phyloP scores from a whole-genome alignment of 192 early-diverging fungal genomes.

The Gonapodya prolifera region DNA sequence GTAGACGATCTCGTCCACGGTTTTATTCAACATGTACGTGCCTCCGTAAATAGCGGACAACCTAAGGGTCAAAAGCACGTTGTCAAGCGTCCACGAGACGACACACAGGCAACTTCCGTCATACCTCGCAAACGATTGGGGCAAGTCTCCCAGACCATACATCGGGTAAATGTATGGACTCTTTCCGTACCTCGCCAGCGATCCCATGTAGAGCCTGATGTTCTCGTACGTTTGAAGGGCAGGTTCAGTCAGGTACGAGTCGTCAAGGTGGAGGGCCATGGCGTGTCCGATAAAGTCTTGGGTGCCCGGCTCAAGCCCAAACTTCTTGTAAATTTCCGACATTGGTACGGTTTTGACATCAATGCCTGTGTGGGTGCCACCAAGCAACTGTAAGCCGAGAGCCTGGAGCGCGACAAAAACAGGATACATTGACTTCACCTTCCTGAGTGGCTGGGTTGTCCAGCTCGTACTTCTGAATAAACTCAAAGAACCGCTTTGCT shows the following conservation, averaged over 20 bases:
- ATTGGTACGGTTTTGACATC: conserved; percentile 66
- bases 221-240: conserved; percentile 81
- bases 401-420: not conserved
- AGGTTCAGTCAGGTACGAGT: conserved; percentile 36
- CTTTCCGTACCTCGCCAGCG: conserved; percentile 84
- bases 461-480: conserved; percentile 79
- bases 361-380: conserved; percentile 34
- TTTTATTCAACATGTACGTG: conserved; percentile 96
- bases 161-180: conserved; percentile 98
- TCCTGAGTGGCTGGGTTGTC: conserved; percentile 72
- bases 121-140: conserved; percentile 91
- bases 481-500: conserved; percentile 87
- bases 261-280: conserved; percentile 90
- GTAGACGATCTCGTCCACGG: conserved; percentile 80
- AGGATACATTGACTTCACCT: conserved; percentile 23
- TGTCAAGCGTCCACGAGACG: not conserved
- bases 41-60: conserved; percentile 97
- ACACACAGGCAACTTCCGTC: not conserved
- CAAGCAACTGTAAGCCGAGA: not conserved
- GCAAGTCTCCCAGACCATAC: conserved; percentile 94
- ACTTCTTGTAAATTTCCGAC: conserved; percentile 76
- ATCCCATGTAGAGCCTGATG: conserved; percentile 84
- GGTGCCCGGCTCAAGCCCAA: conserved; percentile 83
- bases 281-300: conserved; percentile 98
- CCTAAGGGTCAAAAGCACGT: conserved; percentile 24